Evolutionary conservation across 352 stramenopile genomes (phyloP).

Genomic region (Phytophthora hybrid): DNA sequence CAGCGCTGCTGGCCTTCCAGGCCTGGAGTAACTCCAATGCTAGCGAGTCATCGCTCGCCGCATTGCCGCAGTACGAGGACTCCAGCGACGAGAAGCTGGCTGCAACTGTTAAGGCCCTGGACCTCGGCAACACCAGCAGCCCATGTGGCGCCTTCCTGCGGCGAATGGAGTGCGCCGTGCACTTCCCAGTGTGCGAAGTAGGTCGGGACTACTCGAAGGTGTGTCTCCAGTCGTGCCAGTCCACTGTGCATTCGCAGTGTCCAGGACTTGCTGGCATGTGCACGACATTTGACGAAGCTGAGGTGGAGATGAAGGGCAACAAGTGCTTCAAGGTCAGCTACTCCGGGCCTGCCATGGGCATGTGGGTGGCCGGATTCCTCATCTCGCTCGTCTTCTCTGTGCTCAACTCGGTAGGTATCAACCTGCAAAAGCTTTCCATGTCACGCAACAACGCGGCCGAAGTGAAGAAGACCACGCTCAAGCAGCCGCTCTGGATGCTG

Average conservation of each 20-base stretch:
- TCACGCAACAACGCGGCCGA: conserved; percentile 69
- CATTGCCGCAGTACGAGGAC: conserved; percentile 61
- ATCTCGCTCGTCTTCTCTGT: conserved; percentile 91
- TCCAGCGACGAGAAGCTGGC: conserved; percentile 49
- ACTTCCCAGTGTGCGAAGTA: conserved; percentile 87
- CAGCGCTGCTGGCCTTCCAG: conserved; percentile 51
- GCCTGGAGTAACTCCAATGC: conserved; percentile 54
- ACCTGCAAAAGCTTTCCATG: conserved; percentile 93
- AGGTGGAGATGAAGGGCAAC: conserved; percentile 71
- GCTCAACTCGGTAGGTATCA: conserved; percentile 92
- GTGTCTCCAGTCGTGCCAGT: conserved; percentile 69
- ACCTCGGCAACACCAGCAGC: conserved; percentile 74
- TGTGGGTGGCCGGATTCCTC: conserved; percentile 89
- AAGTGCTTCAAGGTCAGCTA: conserved; percentile 88
- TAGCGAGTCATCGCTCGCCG: conserved; percentile 45
- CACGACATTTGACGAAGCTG: conserved; percentile 37
- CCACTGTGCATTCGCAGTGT: conserved; percentile 67
- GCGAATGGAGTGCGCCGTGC: conserved; percentile 71
- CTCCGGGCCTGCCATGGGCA: conserved; percentile 70
- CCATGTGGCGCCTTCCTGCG: conserved; percentile 66
- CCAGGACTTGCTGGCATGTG: conserved; percentile 73
- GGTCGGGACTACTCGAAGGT: conserved; percentile 71
- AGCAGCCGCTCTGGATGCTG: conserved; percentile 91
- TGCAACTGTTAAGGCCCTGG: conserved; percentile 49
- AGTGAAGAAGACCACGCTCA: conserved; percentile 79